A percentile compares a stretch with the other conserved stretches of the same genome.
These are phyloP conservation scores for Lentinula lateritia DNA, from an alignment of 768 basidiomycete species.

Conservation along the genomic window DNA sequence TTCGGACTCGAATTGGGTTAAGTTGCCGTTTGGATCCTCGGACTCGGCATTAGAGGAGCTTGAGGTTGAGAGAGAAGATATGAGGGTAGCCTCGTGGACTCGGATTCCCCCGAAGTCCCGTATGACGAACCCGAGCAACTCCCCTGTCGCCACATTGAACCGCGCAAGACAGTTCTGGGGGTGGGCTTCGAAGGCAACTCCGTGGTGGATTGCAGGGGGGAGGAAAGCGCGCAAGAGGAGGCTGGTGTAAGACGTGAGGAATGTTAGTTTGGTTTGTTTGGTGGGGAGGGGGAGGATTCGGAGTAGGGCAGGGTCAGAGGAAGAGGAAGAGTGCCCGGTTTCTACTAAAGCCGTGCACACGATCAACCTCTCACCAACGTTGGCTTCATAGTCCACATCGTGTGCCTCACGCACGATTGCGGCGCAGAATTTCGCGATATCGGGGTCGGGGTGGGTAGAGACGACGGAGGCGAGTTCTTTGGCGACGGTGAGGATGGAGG, in stretches of 20 bases:
- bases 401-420: conserved; percentile 49
- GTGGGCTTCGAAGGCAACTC: conserved; percentile 56
- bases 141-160: conserved; percentile 42
- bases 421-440: conserved; percentile 50
- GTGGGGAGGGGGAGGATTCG: conserved; percentile 47
- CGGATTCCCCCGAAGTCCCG: conserved; percentile 56
- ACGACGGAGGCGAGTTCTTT: conserved; percentile 51
- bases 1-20: too few species aligned
- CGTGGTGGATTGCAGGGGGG: conserved; percentile 46
- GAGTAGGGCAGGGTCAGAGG: conserved; percentile 35
- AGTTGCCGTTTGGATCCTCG: too few species aligned
- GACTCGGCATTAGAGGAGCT: conserved; percentile 26
- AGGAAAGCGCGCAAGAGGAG: conserved; percentile 51
- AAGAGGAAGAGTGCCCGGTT: conserved; percentile 30
- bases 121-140: conserved; percentile 49
- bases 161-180: conserved; percentile 56
- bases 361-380: conserved; percentile 42
- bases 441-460: conserved; percentile 38
- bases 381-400: conserved; percentile 39
- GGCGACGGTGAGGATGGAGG: conserved; percentile 45
- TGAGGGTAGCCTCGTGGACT: conserved; percentile 26
- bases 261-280: conserved; percentile 40
- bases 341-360: conserved; percentile 56
- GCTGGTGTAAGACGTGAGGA: conserved; percentile 49
- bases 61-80: conserved; percentile 32